Conservation (phyloP, 345 rosid genomes). For the Cardamine resedifolia region DNA sequence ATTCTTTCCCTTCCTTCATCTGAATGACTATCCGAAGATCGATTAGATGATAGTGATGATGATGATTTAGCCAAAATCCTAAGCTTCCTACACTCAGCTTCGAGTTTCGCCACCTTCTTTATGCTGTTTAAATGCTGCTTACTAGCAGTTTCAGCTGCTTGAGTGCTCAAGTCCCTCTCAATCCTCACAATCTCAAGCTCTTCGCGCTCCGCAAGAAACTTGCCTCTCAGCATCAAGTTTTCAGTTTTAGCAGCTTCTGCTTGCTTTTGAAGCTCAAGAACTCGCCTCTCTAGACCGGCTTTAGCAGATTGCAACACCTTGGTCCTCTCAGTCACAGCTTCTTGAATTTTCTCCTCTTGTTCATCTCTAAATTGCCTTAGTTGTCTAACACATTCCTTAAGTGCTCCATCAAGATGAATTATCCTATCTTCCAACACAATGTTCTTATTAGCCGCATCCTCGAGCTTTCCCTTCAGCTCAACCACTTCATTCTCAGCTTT, state of each 20-base stretch:
- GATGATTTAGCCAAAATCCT: neutral
- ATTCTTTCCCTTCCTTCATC: slow-evolving; percentile 58
- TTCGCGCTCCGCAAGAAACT: slow-evolving; percentile 56
- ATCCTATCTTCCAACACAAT: slow-evolving; percentile 63
- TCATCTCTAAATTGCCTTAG: slow-evolving; percentile 76
- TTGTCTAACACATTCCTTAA: slow-evolving; percentile 92
- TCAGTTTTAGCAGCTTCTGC: neutral
- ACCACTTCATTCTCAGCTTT: slow-evolving; percentile 73
- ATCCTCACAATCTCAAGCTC: slow-evolving; percentile 71
- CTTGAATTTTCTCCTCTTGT: slow-evolving; percentile 59
- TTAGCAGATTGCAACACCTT: slow-evolving; percentile 57
- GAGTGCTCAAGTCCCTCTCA: slow-evolving; percentile 77
- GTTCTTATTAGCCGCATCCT: slow-evolving; percentile 47
- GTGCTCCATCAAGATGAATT: slow-evolving; percentile 83
- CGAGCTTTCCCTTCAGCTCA: slow-evolving; percentile 60
- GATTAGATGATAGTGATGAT: slow-evolving; percentile 39
- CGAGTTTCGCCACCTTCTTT: slow-evolving; percentile 88
- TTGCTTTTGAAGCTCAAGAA: slow-evolving; percentile 30
- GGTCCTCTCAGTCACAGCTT: slow-evolving; percentile 49
- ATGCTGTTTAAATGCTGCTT: slow-evolving; percentile 79
- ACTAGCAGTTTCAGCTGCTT: slow-evolving; percentile 90
- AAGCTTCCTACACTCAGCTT: slow-evolving; percentile 64
- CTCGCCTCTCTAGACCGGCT: slow-evolving; percentile 50
- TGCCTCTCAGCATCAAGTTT: slow-evolving; percentile 22
- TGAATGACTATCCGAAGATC: slow-evolving; percentile 64